A percentile compares a stretch with the other conserved stretches of the same genome.
phyloP scores from a whole-genome alignment of 768 basidiomycete genomes.

The Podaxis sp. region DNA sequence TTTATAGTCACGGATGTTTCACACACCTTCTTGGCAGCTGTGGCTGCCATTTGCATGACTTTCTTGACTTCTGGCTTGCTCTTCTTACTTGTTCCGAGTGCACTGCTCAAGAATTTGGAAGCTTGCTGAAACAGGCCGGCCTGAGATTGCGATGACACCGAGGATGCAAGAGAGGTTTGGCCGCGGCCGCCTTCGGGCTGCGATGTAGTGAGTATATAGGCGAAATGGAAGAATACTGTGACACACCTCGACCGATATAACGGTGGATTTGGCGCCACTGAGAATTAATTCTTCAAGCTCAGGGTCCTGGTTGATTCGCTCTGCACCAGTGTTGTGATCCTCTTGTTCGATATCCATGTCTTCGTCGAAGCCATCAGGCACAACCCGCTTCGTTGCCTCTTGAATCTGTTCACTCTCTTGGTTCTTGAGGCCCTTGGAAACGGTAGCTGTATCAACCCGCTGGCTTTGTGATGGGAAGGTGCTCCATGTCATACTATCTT shows the following conservation, averaged over 20 bases:
- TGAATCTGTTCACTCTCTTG: constrained; percentile 9
- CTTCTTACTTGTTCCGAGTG: constrained; percentile 72
- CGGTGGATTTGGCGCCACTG: constrained; percentile 36
- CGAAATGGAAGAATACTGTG: constrained; percentile 14
- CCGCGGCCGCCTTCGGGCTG: constrained; percentile 44
- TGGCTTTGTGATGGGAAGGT: constrained; percentile 63
- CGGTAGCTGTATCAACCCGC: constrained; percentile 37
- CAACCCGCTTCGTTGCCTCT: constrained; percentile 7
- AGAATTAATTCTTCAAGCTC: constrained; percentile 44
- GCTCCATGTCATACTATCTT: constrained; percentile 79
- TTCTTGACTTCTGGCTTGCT: constrained; percentile 77
- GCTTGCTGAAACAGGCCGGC: constrained; percentile 70
- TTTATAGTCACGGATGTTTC: neutral
- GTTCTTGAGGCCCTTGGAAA: constrained; percentile 18
- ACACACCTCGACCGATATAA: constrained; percentile 45
- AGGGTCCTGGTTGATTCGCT: constrained; percentile 26
- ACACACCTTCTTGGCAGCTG: constrained; percentile 78
- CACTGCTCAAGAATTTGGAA: constrained; percentile 63
- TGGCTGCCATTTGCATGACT: constrained; percentile 73
- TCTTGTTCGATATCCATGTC: constrained; percentile 36
- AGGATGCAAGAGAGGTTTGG: constrained; percentile 56
- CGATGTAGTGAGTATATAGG: constrained; percentile 20
- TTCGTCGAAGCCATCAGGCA: constrained; percentile 35
- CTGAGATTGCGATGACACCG: constrained; percentile 48
- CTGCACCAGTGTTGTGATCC: constrained; percentile 35